Conservation (phyloP, 2,329 filamentous ascomycete species). For the Byssoonygena ceratinophila region DNA sequence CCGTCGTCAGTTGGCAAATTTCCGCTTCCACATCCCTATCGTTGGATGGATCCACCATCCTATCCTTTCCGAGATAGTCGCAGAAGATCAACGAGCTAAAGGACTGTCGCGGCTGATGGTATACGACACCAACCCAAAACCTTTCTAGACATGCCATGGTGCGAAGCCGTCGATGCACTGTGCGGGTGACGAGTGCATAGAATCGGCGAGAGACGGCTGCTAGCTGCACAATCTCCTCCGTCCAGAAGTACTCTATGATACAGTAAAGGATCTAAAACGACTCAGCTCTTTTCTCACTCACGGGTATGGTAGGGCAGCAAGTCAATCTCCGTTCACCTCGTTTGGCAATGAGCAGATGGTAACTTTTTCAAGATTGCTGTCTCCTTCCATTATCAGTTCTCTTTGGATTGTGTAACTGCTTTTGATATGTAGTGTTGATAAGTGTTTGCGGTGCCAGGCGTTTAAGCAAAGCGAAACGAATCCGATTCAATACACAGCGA, state of each 20-base stretch:
- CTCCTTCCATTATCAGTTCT: background rate
- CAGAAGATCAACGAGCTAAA: background rate
- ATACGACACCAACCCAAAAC: background rate
- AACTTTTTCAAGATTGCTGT: background rate
- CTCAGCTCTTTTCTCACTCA: background rate
- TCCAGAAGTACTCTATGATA: background rate
- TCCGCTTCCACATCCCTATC: background rate
- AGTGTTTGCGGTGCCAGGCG: no score
- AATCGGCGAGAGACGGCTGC: background rate
- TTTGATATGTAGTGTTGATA: background rate
- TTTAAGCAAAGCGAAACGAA: no score
- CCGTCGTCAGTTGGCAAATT: background rate
- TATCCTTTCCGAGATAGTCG: background rate
- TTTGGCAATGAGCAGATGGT: background rate
- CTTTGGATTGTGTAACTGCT: background rate
- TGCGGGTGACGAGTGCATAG: background rate
- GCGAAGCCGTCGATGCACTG: background rate
- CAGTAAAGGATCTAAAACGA: background rate
- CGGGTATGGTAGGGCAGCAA: background rate
- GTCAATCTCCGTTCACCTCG: background rate
- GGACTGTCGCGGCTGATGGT: background rate
- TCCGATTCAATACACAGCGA: no score
- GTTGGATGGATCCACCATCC: background rate
- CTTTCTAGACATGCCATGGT: background rate
- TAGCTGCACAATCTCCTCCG: background rate